Evolutionary conservation across 345 rosid genomes (phyloP).

Genomic region (Excoecaria agallocha): DNA sequence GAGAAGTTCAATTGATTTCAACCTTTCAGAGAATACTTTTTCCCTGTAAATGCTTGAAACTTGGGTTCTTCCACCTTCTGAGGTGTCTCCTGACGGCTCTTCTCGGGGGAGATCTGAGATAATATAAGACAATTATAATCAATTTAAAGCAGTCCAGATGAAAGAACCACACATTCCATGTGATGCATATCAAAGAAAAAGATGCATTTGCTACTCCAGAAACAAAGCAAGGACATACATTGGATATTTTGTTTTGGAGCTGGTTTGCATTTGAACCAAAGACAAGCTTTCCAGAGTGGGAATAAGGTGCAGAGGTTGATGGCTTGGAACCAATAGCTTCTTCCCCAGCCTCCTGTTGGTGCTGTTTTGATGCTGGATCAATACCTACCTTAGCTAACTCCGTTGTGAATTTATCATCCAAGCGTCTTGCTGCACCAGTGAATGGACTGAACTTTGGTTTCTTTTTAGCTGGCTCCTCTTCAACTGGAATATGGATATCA

Average conservation of each 20-base stretch:
- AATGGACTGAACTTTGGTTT: constrained; percentile 48
- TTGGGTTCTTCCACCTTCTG: constrained; percentile 40
- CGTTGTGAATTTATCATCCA: constrained; percentile 49
- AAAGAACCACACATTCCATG: neutral
- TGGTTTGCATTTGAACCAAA: constrained; percentile 48
- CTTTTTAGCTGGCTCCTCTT: constrained; percentile 45
- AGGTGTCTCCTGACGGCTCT: constrained; percentile 28
- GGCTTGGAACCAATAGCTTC: constrained; percentile 26
- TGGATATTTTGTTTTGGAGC: constrained; percentile 22
- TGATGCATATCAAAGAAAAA: neutral
- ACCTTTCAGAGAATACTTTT: constrained; percentile 52
- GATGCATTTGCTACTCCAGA: neutral
- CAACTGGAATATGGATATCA: constrained; percentile 23
- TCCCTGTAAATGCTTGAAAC: constrained; percentile 65
- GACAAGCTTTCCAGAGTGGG: constrained; percentile 45
- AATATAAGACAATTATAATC: constrained; percentile 12
- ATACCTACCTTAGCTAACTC: constrained; percentile 21
- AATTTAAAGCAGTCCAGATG: neutral
- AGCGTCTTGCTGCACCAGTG: constrained; percentile 52
- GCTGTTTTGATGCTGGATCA: constrained; percentile 12
- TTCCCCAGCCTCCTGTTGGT: constrained; percentile 22
- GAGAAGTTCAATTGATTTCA: constrained; percentile 11
- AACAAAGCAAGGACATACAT: constrained; percentile 29
- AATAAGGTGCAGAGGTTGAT: constrained; percentile 23
- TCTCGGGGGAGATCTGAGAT: constrained; percentile 33